Evolutionary conservation across 1,284 basidiomycete species (phyloP).

Genomic region (Cryptococcus sp.): DNA sequence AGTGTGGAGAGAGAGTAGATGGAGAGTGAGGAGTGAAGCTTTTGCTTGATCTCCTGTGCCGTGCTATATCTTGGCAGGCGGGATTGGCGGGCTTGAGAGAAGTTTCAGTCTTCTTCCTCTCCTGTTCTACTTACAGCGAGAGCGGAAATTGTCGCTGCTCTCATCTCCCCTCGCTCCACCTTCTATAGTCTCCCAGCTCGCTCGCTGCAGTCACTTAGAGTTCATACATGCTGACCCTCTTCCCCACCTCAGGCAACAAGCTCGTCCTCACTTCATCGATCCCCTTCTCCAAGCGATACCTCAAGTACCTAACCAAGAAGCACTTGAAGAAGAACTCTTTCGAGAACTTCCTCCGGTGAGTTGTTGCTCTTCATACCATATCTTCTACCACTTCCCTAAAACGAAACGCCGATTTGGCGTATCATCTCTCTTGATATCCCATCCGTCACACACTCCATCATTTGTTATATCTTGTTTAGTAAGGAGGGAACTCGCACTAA

Average conservation of each 20-base stretch:
- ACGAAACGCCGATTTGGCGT: not conserved
- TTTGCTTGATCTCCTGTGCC: not conserved
- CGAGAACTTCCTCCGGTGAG: constrained; percentile 52
- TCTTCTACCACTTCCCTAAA: not conserved
- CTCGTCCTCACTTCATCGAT: constrained; percentile 78
- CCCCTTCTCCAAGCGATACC: constrained; percentile 85
- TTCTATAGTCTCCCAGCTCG: not conserved
- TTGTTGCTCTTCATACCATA: not conserved
- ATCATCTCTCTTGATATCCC: not conserved
- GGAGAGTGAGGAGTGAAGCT: not conserved
- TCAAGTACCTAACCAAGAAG: constrained; percentile 86
- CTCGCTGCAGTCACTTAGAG: not conserved
- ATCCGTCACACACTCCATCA: no score
- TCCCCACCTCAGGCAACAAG: constrained; percentile 62
- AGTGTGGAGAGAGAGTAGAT: not conserved
- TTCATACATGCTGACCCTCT: constrained; percentile 11
- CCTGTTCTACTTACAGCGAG: not conserved
- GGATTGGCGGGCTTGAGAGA: not conserved
- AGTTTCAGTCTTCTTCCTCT: not conserved
- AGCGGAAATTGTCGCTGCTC: not conserved
- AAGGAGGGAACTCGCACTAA: not conserved
- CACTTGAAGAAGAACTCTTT: constrained; percentile 70
- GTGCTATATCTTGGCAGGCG: no score
- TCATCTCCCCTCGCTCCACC: not conserved
- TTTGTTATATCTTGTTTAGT: not conserved